These are phyloP conservation scores for Macrolepiota fuliginosa DNA, from an alignment of 768 basidiomycete species.

Conservation along the genomic window DNA sequence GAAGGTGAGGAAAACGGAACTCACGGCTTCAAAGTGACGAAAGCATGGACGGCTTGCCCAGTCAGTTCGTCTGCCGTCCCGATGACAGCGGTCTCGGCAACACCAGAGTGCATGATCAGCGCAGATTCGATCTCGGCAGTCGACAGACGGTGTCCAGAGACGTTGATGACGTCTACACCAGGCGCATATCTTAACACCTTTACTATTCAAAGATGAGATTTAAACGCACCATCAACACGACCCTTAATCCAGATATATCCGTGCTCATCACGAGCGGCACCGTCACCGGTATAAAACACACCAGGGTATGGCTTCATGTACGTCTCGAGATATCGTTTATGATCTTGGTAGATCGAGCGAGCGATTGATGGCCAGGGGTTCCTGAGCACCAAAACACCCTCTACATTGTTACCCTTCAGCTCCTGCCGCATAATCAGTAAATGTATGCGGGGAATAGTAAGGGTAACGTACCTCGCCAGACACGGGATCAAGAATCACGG, in stretches of 20 bases:
- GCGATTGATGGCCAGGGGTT: slow-evolving; percentile 96
- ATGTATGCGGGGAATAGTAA: neutral
- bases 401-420: slow-evolving; percentile 77
- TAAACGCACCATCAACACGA: slow-evolving; percentile 76
- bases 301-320: slow-evolving; percentile 81
- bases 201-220: neutral
- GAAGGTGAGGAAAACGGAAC: slow-evolving; percentile 26
- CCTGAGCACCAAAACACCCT: slow-evolving; percentile 87
- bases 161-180: slow-evolving; percentile 87
- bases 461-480: slow-evolving; percentile 36
- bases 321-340: slow-evolving; percentile 69
- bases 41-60: slow-evolving; percentile 92
- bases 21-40: slow-evolving; percentile 92
- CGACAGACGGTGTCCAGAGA: slow-evolving; percentile 94
- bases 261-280: slow-evolving; percentile 89
- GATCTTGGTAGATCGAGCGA: slow-evolving; percentile 88
- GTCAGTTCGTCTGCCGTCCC: slow-evolving; percentile 86
- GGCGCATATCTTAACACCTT: neutral
- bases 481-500: too few relatives aligned
- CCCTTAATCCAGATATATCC: slow-evolving; percentile 99
- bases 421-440: slow-evolving; percentile 32
- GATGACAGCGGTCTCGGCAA: slow-evolving; percentile 95
- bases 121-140: slow-evolving; percentile 99
- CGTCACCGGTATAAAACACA: slow-evolving; percentile 96
- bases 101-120: slow-evolving; percentile 90